These are phyloP conservation scores for Acmispon strigosus DNA, from an alignment of 306 rosid species.

Conservation along the genomic window DNA sequence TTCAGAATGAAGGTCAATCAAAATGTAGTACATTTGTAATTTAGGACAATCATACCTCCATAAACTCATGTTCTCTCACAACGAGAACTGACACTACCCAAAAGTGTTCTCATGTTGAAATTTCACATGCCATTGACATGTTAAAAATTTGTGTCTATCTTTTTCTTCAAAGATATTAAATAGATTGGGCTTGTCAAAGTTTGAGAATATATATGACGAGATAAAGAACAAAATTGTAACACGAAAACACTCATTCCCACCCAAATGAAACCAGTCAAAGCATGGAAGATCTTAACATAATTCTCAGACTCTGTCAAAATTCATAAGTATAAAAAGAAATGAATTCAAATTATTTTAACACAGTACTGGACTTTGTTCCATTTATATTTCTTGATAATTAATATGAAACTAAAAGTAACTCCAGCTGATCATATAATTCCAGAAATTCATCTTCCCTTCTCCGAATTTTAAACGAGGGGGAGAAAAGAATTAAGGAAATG, in stretches of 20 bases:
- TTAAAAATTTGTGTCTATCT: no score
- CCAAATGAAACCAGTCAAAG: not conserved
- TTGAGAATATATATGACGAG: no score
- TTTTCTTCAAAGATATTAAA: no score
- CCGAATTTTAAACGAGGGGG: not conserved
- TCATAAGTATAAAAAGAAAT: not conserved
- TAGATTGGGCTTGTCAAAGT: no score
- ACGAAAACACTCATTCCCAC: not conserved
- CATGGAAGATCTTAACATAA: not conserved
- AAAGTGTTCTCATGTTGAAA: no score
- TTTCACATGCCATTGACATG: no score
- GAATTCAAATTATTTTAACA: not conserved
- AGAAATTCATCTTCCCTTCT: conserved; percentile 10
- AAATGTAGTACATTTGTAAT: not conserved
- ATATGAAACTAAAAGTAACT: conserved; percentile 4
- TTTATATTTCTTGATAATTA: not conserved
- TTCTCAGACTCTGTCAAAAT: not conserved
- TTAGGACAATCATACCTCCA: not conserved
- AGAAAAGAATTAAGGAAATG: not conserved
- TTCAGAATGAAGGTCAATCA: not conserved
- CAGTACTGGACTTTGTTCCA: not conserved
- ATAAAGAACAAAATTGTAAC: no score
- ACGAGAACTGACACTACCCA: not conserved
- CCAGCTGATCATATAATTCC: not conserved
- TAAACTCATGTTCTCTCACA: not conserved